phyloP scores from a whole-genome alignment of 2,329 filamentous ascomycete species.

The Cercospora sp. region DNA sequence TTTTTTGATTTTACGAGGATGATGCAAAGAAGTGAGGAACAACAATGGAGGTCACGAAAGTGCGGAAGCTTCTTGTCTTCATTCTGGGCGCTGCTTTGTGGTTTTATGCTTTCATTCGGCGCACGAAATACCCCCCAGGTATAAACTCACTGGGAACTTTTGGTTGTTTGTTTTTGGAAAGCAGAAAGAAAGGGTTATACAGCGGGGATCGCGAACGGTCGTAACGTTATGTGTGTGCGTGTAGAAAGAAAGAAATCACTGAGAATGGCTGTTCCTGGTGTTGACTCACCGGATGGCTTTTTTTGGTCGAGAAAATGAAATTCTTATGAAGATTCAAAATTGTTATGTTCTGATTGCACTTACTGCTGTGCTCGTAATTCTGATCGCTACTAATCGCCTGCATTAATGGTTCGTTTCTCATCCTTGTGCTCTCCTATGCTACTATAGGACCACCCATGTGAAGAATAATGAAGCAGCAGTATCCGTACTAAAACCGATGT shows the following conservation, averaged over 20 bases:
- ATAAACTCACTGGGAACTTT: not conserved
- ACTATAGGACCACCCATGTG: no score
- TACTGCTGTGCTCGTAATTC: no score
- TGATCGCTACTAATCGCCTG: no score
- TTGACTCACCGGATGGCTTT: not conserved
- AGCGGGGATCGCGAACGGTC: not conserved
- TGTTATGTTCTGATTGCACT: no score
- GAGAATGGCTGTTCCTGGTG: not conserved
- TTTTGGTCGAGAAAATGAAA: not conserved
- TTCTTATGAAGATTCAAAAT: no score
- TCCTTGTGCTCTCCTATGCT: no score
- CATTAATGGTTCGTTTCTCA: no score
- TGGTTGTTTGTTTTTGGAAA: not conserved
- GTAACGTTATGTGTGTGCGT: not conserved
- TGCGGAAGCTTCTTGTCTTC: not conserved
- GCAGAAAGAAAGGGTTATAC: not conserved
- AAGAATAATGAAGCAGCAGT: no score
- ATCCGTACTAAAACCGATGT: no score
- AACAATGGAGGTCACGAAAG: not conserved
- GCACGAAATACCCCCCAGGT: not conserved
- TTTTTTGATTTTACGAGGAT: constrained; percentile 1
- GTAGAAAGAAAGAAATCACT: not conserved
- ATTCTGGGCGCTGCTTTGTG: not conserved
- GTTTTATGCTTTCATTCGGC: not conserved
- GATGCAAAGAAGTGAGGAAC: not conserved